Conservation (phyloP, 164 flowering plant species). For the Litsea cubeba region DNA sequence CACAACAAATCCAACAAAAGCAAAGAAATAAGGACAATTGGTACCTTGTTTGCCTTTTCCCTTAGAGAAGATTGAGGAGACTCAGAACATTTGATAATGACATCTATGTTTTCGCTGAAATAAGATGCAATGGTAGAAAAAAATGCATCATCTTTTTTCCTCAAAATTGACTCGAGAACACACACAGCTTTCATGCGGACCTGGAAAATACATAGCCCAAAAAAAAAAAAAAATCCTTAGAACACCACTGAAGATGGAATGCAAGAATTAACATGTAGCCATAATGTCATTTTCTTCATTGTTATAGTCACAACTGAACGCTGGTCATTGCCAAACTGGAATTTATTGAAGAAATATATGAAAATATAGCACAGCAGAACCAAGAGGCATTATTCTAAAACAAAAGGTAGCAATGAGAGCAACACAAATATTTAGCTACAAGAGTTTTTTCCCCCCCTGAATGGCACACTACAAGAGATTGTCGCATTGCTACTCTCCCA, state of each 20-base stretch:
- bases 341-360: too few species aligned
- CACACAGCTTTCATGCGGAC: constrained; percentile 89
- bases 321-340: background rate
- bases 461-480: too few species aligned
- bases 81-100: constrained; percentile 65
- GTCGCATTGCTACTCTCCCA: too few species aligned
- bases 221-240: background rate
- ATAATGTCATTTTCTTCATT: background rate
- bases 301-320: background rate
- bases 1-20: background rate
- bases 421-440: too few species aligned
- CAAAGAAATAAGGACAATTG: background rate
- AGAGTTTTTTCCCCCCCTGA: too few species aligned
- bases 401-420: too few species aligned
- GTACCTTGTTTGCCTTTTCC: constrained; percentile 83
- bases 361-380: too few species aligned
- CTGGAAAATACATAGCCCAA: constrained; percentile 29
- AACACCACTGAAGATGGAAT: background rate
- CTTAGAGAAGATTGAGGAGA: constrained; percentile 90
- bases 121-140: constrained; percentile 59
- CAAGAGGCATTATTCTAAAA: too few species aligned
- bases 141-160: constrained; percentile 66
- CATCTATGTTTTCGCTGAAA: constrained; percentile 67
- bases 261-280: background rate
- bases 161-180: constrained; percentile 85